phyloP scores from a whole-genome alignment of 2,329 filamentous ascomycete genomes.

The Colletotrichum chlorophyti region DNA sequence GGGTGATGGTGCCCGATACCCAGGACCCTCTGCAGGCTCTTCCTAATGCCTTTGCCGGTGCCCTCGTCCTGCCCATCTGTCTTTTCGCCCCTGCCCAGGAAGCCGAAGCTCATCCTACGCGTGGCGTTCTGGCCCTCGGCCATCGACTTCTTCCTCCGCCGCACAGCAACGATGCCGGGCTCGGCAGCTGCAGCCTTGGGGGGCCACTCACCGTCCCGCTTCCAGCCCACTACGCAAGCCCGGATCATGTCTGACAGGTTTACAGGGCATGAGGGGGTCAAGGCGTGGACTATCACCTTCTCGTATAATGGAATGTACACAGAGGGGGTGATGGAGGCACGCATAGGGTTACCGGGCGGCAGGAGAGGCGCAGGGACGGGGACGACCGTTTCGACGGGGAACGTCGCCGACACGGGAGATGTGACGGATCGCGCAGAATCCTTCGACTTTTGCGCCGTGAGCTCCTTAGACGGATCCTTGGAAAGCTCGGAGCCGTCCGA shows the following conservation, averaged over 20 bases:
- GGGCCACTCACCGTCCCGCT: slow-evolving; percentile 92
- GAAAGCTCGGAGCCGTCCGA: slow-evolving; percentile 51
- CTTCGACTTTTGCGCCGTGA: slow-evolving; percentile 40
- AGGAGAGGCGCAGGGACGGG: slow-evolving; percentile 78
- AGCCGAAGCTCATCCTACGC: slow-evolving; percentile 55
- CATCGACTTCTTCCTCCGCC: slow-evolving; percentile 46
- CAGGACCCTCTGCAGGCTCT: slow-evolving; percentile 54
- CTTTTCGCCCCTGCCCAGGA: slow-evolving; percentile 47
- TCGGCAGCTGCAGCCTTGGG: slow-evolving; percentile 63
- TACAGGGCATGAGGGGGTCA: slow-evolving; percentile 86
- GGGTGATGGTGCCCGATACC: slow-evolving; percentile 41
- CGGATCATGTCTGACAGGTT: slow-evolving; percentile 83
- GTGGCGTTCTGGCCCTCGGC: slow-evolving; percentile 35
- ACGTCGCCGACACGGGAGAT: slow-evolving; percentile 33
- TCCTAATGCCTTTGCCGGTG: slow-evolving; percentile 48
- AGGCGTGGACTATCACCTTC: slow-evolving; percentile 81
- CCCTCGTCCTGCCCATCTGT: slow-evolving; percentile 41
- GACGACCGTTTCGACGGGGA: slow-evolving; percentile 68
- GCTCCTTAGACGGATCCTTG: slow-evolving; percentile 43
- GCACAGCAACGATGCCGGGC: slow-evolving; percentile 45
- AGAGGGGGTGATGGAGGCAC: slow-evolving; percentile 74
- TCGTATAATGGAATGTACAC: slow-evolving; percentile 86
- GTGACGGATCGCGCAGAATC: slow-evolving; percentile 40
- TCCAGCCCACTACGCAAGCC: slow-evolving; percentile 89
- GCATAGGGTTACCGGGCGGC: slow-evolving; percentile 76